Base-by-base conservation (phyloP, 139 green algal genomes). In the Micractinium conductrix region DNA sequence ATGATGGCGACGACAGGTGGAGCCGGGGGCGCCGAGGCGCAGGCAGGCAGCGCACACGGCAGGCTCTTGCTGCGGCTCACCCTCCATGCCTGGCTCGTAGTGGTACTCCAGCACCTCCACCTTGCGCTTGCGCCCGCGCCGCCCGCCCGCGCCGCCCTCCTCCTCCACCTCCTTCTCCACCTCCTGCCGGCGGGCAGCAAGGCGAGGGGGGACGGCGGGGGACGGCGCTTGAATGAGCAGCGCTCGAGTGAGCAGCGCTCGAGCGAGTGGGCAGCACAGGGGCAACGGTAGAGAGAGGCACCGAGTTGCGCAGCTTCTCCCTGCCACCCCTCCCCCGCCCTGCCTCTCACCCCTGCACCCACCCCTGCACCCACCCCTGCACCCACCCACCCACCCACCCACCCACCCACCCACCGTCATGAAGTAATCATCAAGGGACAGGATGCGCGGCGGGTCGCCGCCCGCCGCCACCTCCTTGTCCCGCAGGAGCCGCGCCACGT, bases 401-500 rank as follows among this genome's bases (percentile, higher is more conserved):
- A 16, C 30, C 30, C 21, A 16, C 30, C 44, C 17, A 14, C 90
- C 5, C 82, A 93, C 92, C 78, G 89, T 90, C 86, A 96, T 90
- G 86, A 96, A 98, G 91, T 98, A 98, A 81, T 97, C 94, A 60
- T 98, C 95, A 1, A 98, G 87, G 84, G 91, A 91, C 76, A 94
- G 91, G n/a, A 97, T 90, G 8, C 94, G 84, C 1, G 95, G 94
- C 35, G 92, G 79, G 28, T 91, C 73, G 19, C 85, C 91, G 0
- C 92, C 91, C 12, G 89, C 69, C 44, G 90, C 87, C 35, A 91
- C 69, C 91, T 98, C 95, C 21, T 93, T 38, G n/a, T 95, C 90
- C 3, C 93, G 84, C 21, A 98, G 84, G 62, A 83, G 78, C 30
- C 83, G 80, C 10, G 94, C 93, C 35, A 95, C 69, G 37, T 86